phyloP scores from a whole-genome alignment of 768 basidiomycete species.

The Rhodotorula sphaerocarpa region DNA sequence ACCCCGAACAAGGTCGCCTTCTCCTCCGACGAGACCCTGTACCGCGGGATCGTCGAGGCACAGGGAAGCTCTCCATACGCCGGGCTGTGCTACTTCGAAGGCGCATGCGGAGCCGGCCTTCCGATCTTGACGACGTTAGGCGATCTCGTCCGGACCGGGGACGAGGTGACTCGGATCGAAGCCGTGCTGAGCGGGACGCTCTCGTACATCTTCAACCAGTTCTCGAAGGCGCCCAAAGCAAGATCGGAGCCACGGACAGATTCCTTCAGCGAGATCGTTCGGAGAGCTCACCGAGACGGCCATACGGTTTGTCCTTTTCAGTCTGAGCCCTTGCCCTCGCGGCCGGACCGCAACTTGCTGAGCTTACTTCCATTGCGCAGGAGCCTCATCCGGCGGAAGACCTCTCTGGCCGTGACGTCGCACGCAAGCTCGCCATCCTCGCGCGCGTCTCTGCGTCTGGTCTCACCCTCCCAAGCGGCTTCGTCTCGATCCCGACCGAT shows the following conservation, averaged over 20 bases:
- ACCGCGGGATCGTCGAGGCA: slow-evolving; percentile 58
- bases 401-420: slow-evolving; percentile 91
- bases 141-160: slow-evolving; percentile 83
- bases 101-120: slow-evolving; percentile 90
- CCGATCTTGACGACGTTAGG: slow-evolving; percentile 85
- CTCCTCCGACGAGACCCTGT: slow-evolving; percentile 62
- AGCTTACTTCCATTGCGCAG: too few relatives aligned
- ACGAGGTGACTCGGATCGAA: slow-evolving; percentile 84
- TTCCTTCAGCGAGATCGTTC: slow-evolving; percentile 83
- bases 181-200: slow-evolving; percentile 98
- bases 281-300: slow-evolving; percentile 76
- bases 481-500: slow-evolving; percentile 64
- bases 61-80: slow-evolving; percentile 53
- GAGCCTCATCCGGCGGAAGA: slow-evolving; percentile 97
- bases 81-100: slow-evolving; percentile 53
- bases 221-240: slow-evolving; percentile 53
- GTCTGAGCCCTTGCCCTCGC: slow-evolving; percentile 34
- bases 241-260: slow-evolving; percentile 37
- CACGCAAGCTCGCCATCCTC: slow-evolving; percentile 91
- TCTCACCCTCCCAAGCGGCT: slow-evolving; percentile 52
- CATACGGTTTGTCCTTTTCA: slow-evolving; percentile 60
- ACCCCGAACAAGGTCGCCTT: slow-evolving; percentile 98
- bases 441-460: slow-evolving; percentile 53
- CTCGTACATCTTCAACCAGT: slow-evolving; percentile 98
- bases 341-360: too few relatives aligned